Evolutionary conservation across 2,329 filamentous ascomycete species (phyloP), one percentile per base, ranked within the genome.

Genomic region (Exserohilum turcica): DNA sequence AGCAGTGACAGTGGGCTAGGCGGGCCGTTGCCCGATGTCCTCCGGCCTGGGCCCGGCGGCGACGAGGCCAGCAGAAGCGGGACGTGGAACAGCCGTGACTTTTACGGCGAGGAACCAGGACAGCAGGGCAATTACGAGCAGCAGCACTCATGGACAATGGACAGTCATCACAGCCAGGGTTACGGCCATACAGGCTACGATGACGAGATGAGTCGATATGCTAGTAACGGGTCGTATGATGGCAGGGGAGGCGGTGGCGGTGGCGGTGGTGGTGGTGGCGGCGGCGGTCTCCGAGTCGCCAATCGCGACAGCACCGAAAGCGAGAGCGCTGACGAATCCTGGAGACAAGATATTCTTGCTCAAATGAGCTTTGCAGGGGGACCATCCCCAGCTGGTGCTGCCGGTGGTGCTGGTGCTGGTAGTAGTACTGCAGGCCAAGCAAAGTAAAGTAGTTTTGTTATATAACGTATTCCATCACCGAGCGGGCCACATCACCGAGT

Each of bases 31-130:
- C 64, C 65, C 1, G 45, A 55, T 7, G 54, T 66, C 18, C 60
- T 72, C 10, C 62, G 56, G 8, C 64, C 67, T 1, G 61, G 48
- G 15, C 53, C 44, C 31, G 52, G 28, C 10, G 48, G 49, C n/a
- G 38, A 50, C n/a, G 44, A 51, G 27, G 24, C 21, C 5, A 38
- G 12, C 9, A 33, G 47, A 15, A 12, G 29, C 19, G 37, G 35
- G 5, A 49, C 42, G 13, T 54, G 54, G 49, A 46, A 54, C n/a
- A 37, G 12, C 5, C 35, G 43, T 19, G 49, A 48, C 3, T 58
- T 52, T 12, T 56, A 56, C 36, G 47, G 43, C 28, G 52, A 56
- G 5, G 16, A 5, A 7, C n/a, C 33, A 7, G 15, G n/a, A 18
- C 16, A 33, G 27, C 5, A 9, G 2, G 49, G 43, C 19, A 45